A percentile compares a stretch with the other conserved stretches of the same genome.
Conservation (phyloP, 108 stramenopile species). For the Skeletonema grethae region DNA sequence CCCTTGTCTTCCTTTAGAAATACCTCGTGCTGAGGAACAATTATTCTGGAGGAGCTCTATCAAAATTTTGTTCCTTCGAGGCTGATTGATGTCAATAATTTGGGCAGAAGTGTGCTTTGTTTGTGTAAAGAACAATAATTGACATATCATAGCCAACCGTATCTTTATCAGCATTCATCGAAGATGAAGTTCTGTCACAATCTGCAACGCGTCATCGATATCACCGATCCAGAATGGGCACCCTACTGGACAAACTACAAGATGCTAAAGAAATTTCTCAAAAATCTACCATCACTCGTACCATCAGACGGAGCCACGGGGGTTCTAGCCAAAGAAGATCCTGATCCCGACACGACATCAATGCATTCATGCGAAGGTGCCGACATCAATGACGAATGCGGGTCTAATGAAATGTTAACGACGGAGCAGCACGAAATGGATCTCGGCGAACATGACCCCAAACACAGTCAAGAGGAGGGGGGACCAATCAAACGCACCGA, state of each 20-base stretch:
- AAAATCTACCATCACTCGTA: constrained; percentile 76
- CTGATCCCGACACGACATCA: constrained; percentile 5
- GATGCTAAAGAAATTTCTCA: constrained; percentile 91
- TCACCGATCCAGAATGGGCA: constrained; percentile 86
- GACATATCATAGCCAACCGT: neutral
- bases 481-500: constrained; percentile 6
- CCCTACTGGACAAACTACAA: constrained; percentile 91
- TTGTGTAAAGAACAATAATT: neutral
- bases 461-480: constrained; percentile 15
- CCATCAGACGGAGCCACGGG: constrained; percentile 42
- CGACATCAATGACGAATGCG: neutral
- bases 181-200: constrained; percentile 90
- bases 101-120: too few relatives aligned
- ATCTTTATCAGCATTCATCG: too few relatives aligned
- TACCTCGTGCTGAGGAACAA: too few relatives aligned
- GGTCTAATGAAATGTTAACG: neutral
- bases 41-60: too few relatives aligned
- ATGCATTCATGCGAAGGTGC: neutral
- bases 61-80: too few relatives aligned
- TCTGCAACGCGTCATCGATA: constrained; percentile 80
- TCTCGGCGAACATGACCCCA: neutral
- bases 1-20: too few relatives aligned
- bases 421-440: neutral
- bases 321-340: neutral
- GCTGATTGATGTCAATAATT: too few relatives aligned